Conservation (phyloP, 352 stramenopile genomes). For the Phytophthora ramorum region DNA sequence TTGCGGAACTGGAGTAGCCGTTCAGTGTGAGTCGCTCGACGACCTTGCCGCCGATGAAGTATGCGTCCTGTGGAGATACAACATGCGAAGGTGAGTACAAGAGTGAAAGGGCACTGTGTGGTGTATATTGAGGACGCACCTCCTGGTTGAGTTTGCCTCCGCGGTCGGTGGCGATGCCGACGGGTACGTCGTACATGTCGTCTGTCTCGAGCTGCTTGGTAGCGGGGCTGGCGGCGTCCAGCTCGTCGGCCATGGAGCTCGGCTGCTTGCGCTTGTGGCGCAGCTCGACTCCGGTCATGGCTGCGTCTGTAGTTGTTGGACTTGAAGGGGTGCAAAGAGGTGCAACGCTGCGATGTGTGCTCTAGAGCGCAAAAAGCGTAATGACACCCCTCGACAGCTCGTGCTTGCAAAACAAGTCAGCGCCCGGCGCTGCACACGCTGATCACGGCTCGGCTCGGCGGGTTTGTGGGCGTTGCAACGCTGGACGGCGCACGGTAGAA, state of each 20-base stretch:
- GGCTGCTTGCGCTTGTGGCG: slow-evolving; percentile 52
- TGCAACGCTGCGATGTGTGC: slow-evolving; percentile 16
- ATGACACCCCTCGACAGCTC: slow-evolving; percentile 12
- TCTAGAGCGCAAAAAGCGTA: slow-evolving; percentile 18
- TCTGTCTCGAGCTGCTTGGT: slow-evolving; percentile 56
- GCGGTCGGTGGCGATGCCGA: slow-evolving; percentile 74
- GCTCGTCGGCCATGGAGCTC: slow-evolving; percentile 20
- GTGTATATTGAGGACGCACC: slow-evolving; percentile 38
- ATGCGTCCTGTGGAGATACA: slow-evolving; percentile 63
- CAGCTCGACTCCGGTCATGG: slow-evolving; percentile 22
- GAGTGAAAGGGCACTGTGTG: background rate
- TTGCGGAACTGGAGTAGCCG: slow-evolving; percentile 63
- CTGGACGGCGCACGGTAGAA: slow-evolving; percentile 12
- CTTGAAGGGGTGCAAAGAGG: background rate
- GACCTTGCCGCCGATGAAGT: slow-evolving; percentile 77
- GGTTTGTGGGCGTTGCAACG: slow-evolving; percentile 13
- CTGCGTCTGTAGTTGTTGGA: background rate
- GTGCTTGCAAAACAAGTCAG: slow-evolving; percentile 2
- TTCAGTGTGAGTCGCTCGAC: slow-evolving; percentile 78
- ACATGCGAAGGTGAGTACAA: background rate
- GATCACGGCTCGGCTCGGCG: slow-evolving; percentile 6
- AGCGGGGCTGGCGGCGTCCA: slow-evolving; percentile 16
- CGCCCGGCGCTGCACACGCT: background rate
- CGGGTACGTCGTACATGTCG: slow-evolving; percentile 48
- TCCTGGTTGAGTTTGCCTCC: slow-evolving; percentile 81